Evolutionary conservation across 2,329 filamentous ascomycete species (phyloP).

Genomic region (Diaporthe sp.): DNA sequence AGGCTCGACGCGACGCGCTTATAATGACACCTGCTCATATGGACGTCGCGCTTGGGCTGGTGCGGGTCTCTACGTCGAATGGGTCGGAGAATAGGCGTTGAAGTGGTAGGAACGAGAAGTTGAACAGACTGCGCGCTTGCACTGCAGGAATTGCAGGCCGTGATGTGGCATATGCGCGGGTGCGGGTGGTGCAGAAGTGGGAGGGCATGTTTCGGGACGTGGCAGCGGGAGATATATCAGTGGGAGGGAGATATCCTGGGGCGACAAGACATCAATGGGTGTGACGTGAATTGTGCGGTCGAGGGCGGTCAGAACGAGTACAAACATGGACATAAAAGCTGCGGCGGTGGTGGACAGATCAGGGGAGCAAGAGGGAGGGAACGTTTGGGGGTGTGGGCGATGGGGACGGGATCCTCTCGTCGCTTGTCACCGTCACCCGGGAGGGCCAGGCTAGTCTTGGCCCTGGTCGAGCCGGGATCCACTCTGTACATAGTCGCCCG

Average conservation of each 20-base stretch:
- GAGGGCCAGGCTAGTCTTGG: conserved; percentile 28
- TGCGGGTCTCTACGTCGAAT: not conserved
- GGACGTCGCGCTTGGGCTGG: not conserved
- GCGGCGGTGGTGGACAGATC: conserved; percentile 44
- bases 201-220: conserved; percentile 16
- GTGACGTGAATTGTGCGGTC: conserved; percentile 51
- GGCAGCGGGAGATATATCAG: conserved; percentile 19
- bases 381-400: conserved; percentile 40
- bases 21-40: not conserved
- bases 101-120: not conserved
- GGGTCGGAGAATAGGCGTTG: not conserved
- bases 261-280: conserved; percentile 35
- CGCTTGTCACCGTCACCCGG: conserved; percentile 36
- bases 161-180: conserved; percentile 30
- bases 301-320: conserved; percentile 70
- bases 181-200: conserved; percentile 30
- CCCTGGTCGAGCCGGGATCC: conserved; percentile 27
- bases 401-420: conserved; percentile 38
- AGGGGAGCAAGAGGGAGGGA: conserved; percentile 47
- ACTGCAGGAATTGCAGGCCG: conserved; percentile 13
- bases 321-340: conserved; percentile 65
- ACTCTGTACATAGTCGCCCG: conserved; percentile 19
- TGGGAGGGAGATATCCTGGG: conserved; percentile 18
- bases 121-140: conserved; percentile 2
- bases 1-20: not conserved